phyloP scores from a whole-genome alignment of 768 basidiomycete species.

The Leccinum variicolor region DNA sequence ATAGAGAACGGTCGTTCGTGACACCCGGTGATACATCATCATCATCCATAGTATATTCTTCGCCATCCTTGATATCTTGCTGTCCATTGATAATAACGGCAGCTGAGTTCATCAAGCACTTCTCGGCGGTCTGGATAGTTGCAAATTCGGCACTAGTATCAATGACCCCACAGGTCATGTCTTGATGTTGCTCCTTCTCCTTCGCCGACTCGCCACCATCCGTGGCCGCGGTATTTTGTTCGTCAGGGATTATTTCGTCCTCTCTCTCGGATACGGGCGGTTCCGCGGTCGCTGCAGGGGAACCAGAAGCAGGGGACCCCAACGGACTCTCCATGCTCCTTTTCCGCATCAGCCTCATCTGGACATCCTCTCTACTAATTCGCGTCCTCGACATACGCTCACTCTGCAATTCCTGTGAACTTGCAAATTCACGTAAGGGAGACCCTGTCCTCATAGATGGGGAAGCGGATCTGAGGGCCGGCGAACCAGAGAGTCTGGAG shows the following conservation, averaged over 20 bases:
- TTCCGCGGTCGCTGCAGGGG: conserved; percentile 4
- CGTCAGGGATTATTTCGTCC: background rate
- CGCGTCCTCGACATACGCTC: conserved; percentile 34
- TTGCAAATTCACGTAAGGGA: conserved; percentile 24
- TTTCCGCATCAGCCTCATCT: conserved; percentile 44
- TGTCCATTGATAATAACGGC: background rate
- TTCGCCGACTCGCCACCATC: conserved; percentile 7
- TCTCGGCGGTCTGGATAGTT: conserved; percentile 47
- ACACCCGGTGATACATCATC: background rate
- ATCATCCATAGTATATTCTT: background rate
- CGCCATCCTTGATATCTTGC: background rate
- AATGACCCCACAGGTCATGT: conserved; percentile 34
- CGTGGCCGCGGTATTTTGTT: background rate
- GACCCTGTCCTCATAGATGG: conserved; percentile 25
- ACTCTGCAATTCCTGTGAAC: conserved; percentile 17
- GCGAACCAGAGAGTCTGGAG: conserved; percentile 16
- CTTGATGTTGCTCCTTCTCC: conserved; percentile 35
- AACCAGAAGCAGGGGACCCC: conserved; percentile 16
- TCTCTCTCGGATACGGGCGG: background rate
- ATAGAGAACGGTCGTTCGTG: background rate
- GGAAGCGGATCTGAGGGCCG: conserved; percentile 18
- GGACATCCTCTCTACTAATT: conserved; percentile 54
- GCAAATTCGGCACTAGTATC: conserved; percentile 49
- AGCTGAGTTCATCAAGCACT: conserved; percentile 28
- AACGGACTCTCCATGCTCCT: conserved; percentile 44